Evolutionary conservation across 352 stramenopile genomes (phyloP).

Genomic region (Phytophthora tubulina): DNA sequence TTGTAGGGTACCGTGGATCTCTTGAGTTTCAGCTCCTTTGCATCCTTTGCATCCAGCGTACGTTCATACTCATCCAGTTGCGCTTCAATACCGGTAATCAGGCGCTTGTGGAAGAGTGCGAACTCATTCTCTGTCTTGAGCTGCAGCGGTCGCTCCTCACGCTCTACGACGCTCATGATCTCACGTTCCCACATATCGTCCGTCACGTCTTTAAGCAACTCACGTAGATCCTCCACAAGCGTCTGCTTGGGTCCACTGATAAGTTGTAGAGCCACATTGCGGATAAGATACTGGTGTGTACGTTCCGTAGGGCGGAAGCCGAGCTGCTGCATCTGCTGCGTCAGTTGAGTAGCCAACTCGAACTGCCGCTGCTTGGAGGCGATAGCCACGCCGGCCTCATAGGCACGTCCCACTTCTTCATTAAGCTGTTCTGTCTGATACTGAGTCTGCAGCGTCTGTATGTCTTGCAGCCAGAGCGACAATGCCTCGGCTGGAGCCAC

Average conservation of each 20-base stretch:
- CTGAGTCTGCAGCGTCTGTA: conserved; percentile 42
- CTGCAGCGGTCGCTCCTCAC: conserved; percentile 65
- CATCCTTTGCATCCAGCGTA: background rate
- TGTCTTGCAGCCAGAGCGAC: conserved; percentile 43
- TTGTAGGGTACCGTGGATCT: conserved; percentile 62
- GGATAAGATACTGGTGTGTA: conserved; percentile 65
- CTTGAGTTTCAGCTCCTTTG: conserved; percentile 16
- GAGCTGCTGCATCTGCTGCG: conserved; percentile 60
- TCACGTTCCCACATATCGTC: conserved; percentile 57
- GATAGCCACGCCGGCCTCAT: conserved; percentile 77
- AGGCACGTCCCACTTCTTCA: conserved; percentile 53
- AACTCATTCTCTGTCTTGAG: conserved; percentile 67
- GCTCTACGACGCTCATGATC: conserved; percentile 64
- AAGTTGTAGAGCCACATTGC: conserved; percentile 63
- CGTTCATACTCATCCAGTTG: conserved; percentile 66
- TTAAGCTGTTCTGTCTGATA: conserved; percentile 16
- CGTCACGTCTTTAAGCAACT: conserved; percentile 38
- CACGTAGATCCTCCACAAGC: conserved; percentile 45
- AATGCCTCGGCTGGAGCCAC: conserved; percentile 39
- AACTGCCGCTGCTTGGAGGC: conserved; percentile 80
- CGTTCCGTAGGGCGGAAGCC: conserved; percentile 39
- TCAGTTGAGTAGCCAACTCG: conserved; percentile 47
- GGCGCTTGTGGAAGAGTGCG: conserved; percentile 50
- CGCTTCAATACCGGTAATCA: conserved; percentile 53
- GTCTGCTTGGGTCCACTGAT: conserved; percentile 35